Evolutionary conservation across 75 land plant species (phyloP).

Genomic region (Azolla pinnata): DNA sequence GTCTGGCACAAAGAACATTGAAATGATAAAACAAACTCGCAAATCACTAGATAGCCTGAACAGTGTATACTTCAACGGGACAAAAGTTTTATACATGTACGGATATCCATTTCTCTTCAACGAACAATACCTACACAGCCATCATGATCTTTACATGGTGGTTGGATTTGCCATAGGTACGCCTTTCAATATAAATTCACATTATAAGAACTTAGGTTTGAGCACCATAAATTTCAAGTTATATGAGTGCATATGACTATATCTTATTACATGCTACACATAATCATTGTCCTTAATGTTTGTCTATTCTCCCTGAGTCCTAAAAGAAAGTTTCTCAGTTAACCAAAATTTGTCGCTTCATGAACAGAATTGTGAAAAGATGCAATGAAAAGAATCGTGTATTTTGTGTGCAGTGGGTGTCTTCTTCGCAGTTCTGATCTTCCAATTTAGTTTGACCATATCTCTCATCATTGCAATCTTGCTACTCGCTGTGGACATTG

Average conservation of each 20-base stretch:
- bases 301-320: neutral
- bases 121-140: constrained; percentile 42
- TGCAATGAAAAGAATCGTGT: neutral
- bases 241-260: neutral
- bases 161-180: constrained; percentile 38
- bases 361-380: neutral
- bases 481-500: constrained; percentile 33
- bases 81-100: constrained; percentile 23
- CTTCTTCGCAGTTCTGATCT: constrained; percentile 31
- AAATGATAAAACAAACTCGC: constrained; percentile 31
- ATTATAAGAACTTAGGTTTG: neutral
- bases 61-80: constrained; percentile 19
- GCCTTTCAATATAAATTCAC: neutral
- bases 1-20: constrained; percentile 17
- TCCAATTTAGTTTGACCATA: constrained; percentile 34
- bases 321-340: neutral
- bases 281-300: neutral
- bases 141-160: constrained; percentile 26
- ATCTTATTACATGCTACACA: neutral
- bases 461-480: constrained; percentile 26
- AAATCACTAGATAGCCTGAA: constrained; percentile 18
- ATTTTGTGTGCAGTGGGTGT: constrained; percentile 30
- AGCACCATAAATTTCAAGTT: neutral
- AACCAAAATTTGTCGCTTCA: neutral
- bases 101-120: constrained; percentile 45